Percentiles rank a stretch among this genome's conserved stretches.
phyloP scores from a whole-genome alignment of 345 rosid genomes.

The Camelina hispida region DNA sequence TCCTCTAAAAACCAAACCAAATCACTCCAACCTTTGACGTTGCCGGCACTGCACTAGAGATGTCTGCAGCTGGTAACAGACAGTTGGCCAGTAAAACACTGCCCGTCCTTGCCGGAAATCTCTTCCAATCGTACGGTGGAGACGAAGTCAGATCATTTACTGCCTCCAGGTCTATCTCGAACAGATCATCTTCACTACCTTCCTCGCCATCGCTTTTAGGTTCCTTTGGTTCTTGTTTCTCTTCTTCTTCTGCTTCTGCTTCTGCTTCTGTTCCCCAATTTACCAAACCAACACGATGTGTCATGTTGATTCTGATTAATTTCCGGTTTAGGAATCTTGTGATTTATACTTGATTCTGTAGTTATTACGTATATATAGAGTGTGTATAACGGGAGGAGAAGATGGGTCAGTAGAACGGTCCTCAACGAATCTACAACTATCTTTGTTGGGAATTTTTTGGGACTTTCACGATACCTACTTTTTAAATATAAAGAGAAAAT shows the following conservation, averaged over 20 bases:
- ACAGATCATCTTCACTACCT: conserved; percentile 36
- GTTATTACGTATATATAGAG: conserved; percentile 27
- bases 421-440: conserved; percentile 43
- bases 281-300: conserved; percentile 20
- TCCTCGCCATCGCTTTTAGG: conserved; percentile 2
- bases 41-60: conserved; percentile 41
- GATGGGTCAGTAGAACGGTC: conserved; percentile 45
- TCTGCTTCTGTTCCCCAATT: conserved; percentile 1
- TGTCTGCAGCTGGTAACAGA: conserved; percentile 39
- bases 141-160: not conserved
- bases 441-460: conserved; percentile 38
- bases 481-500: not conserved
- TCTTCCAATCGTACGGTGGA: conserved; percentile 19
- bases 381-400: conserved; percentile 7
- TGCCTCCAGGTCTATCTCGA: conserved; percentile 41
- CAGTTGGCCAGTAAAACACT: conserved; percentile 44
- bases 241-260: conserved; percentile 8
- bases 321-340: conserved; percentile 11
- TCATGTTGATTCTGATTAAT: conserved; percentile 31
- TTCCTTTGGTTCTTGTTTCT: conserved; percentile 22
- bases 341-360: not conserved
- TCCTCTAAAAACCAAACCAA: conserved; percentile 13
- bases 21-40: conserved; percentile 30
- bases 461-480: not conserved
- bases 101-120: conserved; percentile 31